These are phyloP conservation scores for Salix koriyanagi DNA, from an alignment of 345 rosid species.

Conservation along the genomic window DNA sequence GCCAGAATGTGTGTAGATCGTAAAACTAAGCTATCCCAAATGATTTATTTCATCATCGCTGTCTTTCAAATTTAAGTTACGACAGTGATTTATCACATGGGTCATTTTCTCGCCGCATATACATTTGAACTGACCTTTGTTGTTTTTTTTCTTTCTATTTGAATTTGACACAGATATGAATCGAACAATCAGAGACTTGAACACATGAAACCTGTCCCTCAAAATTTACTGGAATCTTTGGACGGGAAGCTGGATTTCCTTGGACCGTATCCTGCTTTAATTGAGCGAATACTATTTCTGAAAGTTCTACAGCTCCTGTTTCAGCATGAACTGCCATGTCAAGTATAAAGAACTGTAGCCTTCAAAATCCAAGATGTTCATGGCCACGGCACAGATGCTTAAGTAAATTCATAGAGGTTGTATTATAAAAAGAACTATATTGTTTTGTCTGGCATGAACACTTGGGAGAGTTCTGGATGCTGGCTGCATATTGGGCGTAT, in stretches of 20 bases:
- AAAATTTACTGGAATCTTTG: slow-evolving; percentile 39
- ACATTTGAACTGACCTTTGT: neutral
- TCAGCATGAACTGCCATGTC: neutral
- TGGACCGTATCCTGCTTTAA: slow-evolving; percentile 82
- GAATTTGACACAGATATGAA: slow-evolving; percentile 56
- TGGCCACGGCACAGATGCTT: neutral
- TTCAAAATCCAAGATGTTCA: neutral
- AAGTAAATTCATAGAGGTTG: neutral
- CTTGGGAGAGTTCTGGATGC: neutral
- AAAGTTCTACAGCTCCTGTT: neutral
- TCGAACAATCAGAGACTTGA: slow-evolving; percentile 40
- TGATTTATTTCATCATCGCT: neutral
- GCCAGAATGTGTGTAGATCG: slow-evolving; percentile 54
- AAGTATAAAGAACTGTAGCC: neutral
- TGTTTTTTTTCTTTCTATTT: neutral
- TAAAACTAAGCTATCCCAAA: neutral
- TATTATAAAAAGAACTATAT: too few species aligned
- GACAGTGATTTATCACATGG: too few species aligned
- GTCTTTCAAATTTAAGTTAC: neutral
- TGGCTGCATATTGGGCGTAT: neutral
- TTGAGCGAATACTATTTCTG: neutral
- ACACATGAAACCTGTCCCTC: slow-evolving; percentile 62
- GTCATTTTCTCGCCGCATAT: neutral
- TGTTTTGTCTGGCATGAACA: neutral
- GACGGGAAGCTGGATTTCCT: slow-evolving; percentile 66